Conservation (phyloP, 2,329 filamentous ascomycete genomes). For the Colletotrichum acutatum region DNA sequence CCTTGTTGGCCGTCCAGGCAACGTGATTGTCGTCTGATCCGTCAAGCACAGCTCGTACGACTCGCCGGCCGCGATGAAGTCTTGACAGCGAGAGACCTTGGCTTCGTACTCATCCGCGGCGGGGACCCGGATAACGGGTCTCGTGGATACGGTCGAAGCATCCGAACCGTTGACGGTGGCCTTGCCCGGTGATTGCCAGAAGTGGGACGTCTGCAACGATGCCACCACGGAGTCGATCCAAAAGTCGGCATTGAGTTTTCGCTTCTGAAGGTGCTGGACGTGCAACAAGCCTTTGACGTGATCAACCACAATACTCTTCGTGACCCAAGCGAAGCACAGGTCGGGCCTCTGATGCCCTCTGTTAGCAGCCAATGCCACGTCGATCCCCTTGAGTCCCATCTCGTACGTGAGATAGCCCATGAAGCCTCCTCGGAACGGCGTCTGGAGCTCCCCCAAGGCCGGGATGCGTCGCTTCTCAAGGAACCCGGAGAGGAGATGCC, state of each 20-base stretch:
- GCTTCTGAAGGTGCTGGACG: conserved; percentile 71
- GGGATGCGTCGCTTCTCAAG: conserved; percentile 44
- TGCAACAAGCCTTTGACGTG: conserved; percentile 70
- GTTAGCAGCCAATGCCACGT: conserved; percentile 50
- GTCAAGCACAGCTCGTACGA: conserved; percentile 91
- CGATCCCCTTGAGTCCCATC: conserved; percentile 74
- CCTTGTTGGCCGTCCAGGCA: conserved; percentile 39
- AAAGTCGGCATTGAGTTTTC: conserved; percentile 34
- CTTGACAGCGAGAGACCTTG: conserved; percentile 76
- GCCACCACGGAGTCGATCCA: conserved; percentile 46
- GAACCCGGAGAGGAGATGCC: conserved; percentile 63
- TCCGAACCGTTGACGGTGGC: conserved; percentile 8
- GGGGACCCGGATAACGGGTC: conserved; percentile 51
- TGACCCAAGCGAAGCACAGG: conserved; percentile 80
- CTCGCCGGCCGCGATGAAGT: conserved; percentile 78
- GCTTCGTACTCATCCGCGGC: conserved; percentile 66
- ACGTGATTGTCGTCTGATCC: conserved; percentile 74
- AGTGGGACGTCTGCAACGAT: conserved; percentile 45
- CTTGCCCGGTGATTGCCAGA: conserved; percentile 43
- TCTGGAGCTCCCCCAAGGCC: conserved; percentile 34
- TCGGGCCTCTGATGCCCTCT: conserved; percentile 67
- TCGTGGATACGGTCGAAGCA: conserved; percentile 18
- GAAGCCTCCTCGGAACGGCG: conserved; percentile 83
- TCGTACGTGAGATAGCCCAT: conserved; percentile 90
- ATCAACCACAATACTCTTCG: conserved; percentile 82